Evolutionary conservation across 306 rosid species (phyloP).

Genomic region (Pyrus betulifolia): DNA sequence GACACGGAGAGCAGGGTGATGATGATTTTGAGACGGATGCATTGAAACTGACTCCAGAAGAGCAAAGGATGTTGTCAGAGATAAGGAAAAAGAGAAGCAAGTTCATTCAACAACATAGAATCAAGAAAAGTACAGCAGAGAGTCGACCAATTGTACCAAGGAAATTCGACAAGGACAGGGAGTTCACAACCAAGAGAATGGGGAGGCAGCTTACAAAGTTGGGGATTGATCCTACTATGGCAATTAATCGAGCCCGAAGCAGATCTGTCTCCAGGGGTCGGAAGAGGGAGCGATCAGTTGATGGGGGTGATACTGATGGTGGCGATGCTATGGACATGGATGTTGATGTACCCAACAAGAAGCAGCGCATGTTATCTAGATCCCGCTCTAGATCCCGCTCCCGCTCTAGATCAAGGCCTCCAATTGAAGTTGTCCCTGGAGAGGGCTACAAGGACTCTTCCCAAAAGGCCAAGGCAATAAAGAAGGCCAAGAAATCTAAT

Average conservation of each 20-base stretch:
- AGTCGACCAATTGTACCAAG: slow-evolving; percentile 80
- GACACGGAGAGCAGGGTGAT: slow-evolving; percentile 41
- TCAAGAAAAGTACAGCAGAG: slow-evolving; percentile 83
- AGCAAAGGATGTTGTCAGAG: slow-evolving; percentile 50
- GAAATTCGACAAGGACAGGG: slow-evolving; percentile 58
- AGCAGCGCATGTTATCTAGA: slow-evolving; percentile 39
- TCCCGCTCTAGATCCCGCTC: slow-evolving; percentile 50
- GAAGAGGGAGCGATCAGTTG: slow-evolving; percentile 68
- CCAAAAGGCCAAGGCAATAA: slow-evolving; percentile 64
- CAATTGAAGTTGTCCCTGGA: slow-evolving; percentile 68
- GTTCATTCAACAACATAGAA: slow-evolving; percentile 69
- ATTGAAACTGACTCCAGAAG: slow-evolving; percentile 51
- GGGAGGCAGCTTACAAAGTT: slow-evolving; percentile 66
- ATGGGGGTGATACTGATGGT: slow-evolving; percentile 25
- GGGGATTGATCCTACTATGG: slow-evolving; percentile 66
- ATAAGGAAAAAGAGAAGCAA: slow-evolving; percentile 65
- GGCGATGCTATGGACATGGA: slow-evolving; percentile 43
- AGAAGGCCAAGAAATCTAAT: slow-evolving; percentile 52
- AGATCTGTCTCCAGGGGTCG: slow-evolving; percentile 53
- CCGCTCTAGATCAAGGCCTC: slow-evolving; percentile 56
- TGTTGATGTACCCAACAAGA: slow-evolving; percentile 58
- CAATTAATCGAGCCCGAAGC: slow-evolving; percentile 65
- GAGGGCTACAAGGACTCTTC: slow-evolving; percentile 72
- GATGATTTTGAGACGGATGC: slow-evolving; percentile 69
- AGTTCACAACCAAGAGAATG: slow-evolving; percentile 66